Percentiles rank a stretch among this genome's conserved stretches.
Evolutionary conservation across 208 protist genomes (phyloP).

Genomic region (Trypanosoma rangeli): DNA sequence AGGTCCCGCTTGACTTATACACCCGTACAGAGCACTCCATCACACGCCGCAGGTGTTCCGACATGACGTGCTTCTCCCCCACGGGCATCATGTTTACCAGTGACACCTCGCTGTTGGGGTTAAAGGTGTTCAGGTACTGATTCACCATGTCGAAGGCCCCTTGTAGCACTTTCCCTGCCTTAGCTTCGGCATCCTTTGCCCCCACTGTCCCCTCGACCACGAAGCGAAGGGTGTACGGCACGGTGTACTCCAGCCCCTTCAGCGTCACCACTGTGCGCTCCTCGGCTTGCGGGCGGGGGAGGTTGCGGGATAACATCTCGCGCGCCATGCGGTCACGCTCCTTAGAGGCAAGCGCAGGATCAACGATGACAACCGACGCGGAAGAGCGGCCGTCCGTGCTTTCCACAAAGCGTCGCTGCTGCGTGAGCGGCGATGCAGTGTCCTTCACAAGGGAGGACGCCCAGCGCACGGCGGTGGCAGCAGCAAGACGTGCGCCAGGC

Average conservation of each 20-base stretch:
- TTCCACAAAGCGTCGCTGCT: constrained; percentile 14
- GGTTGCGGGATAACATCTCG: constrained; percentile 55
- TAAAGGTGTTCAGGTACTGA: constrained; percentile 42
- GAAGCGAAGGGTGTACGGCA: constrained; percentile 65
- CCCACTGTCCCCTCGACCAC: not conserved
- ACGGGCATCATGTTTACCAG: constrained; percentile 30
- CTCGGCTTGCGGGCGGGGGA: constrained; percentile 27
- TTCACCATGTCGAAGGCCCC: constrained; percentile 65
- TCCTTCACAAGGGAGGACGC: not conserved
- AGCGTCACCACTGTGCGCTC: constrained; percentile 37
- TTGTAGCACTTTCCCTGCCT: constrained; percentile 32
- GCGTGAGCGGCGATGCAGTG: not conserved
- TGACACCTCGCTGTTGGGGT: constrained; percentile 50
- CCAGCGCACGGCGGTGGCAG: not conserved
- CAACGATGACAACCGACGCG: constrained; percentile 57
- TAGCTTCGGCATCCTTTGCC: constrained; percentile 1
- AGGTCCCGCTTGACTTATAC: constrained; percentile 31
- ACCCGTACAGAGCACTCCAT: constrained; percentile 41
- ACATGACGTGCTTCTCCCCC: constrained; percentile 39
- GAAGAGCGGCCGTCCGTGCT: constrained; percentile 40
- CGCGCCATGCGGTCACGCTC: constrained; percentile 69
- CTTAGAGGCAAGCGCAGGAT: constrained; percentile 48
- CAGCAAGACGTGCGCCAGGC: no score
- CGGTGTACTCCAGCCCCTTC: constrained; percentile 59
- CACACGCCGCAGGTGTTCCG: constrained; percentile 30